A percentile compares a stretch with the other conserved stretches of the same genome.
These are phyloP conservation scores for Gillenia trifoliata DNA, from an alignment of 306 rosid species.

Conservation along the genomic window DNA sequence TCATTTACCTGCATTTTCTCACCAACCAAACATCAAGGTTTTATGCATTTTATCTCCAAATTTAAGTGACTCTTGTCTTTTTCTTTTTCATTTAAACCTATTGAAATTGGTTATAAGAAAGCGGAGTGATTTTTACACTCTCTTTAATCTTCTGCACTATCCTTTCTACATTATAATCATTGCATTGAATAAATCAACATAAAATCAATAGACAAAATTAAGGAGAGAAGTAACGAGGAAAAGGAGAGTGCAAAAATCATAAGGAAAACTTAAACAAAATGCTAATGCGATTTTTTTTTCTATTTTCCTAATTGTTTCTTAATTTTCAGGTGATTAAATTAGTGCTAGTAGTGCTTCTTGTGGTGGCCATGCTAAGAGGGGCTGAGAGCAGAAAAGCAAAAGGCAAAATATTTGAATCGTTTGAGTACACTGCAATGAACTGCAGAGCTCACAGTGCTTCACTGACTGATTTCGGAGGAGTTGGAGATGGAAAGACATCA, in stretches of 20 bases:
- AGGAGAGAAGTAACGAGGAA: too few species aligned
- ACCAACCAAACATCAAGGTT: not conserved
- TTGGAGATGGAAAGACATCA: constrained; percentile 48
- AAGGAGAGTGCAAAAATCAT: too few species aligned
- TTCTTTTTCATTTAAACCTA: not conserved
- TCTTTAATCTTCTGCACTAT: too few species aligned
- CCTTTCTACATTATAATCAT: too few species aligned
- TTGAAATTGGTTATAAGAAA: too few species aligned
- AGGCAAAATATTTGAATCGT: not conserved
- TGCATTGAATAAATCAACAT: too few species aligned
- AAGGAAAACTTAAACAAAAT: too few species aligned
- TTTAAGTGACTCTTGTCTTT: not conserved
- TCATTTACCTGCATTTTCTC: constrained; percentile 2
- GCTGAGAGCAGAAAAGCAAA: constrained; percentile 20
- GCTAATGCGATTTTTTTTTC: not conserved
- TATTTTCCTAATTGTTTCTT: not conserved
- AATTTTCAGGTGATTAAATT: constrained; percentile 24
- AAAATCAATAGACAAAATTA: too few species aligned
- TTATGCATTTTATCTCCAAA: not conserved
- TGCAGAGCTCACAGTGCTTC: constrained; percentile 49
- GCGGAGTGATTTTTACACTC: too few species aligned
- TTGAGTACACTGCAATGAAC: constrained; percentile 36
- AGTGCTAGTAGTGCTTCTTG: constrained; percentile 2
- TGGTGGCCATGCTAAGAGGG: constrained; percentile 6
- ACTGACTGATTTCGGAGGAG: constrained; percentile 45